Evolutionary conservation across 169 alveolate genomes (phyloP).

Genomic region (Cryptosporidium viatorum): DNA sequence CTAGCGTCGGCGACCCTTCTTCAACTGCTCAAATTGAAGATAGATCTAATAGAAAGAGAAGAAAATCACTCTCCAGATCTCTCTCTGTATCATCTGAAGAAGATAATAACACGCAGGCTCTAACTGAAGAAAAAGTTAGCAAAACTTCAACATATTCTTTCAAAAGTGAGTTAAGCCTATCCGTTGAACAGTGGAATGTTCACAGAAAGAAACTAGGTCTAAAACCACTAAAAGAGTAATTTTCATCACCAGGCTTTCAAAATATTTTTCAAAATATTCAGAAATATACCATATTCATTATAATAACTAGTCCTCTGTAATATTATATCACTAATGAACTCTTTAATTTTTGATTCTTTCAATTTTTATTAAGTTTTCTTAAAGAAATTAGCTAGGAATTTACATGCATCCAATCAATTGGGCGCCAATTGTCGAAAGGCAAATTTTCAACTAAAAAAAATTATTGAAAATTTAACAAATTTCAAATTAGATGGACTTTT

Average conservation of each 20-base stretch:
- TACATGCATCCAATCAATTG: not conserved
- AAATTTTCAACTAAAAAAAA: not conserved
- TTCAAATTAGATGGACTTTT: not conserved
- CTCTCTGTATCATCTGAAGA: not conserved
- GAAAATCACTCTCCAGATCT: constrained; percentile 41
- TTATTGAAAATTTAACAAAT: too few relatives aligned
- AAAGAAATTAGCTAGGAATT: too few relatives aligned
- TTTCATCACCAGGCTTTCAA: not conserved
- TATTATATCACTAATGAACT: not conserved
- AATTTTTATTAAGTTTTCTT: too few relatives aligned
- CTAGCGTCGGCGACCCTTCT: not conserved
- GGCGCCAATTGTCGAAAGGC: not conserved
- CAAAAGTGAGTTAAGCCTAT: constrained; percentile 74
- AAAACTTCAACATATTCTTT: not conserved
- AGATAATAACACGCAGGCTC: not conserved
- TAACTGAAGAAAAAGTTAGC: not conserved
- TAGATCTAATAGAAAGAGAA: not conserved
- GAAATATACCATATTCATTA: too few relatives aligned
- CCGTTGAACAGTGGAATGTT: constrained; percentile 84
- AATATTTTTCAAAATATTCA: not conserved
- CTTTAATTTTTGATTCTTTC: not conserved
- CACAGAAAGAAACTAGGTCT: constrained; percentile 82
- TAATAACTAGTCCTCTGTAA: not conserved
- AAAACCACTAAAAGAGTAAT: constrained; percentile 81
- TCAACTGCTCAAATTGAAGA: not conserved